Conservation (phyloP, 805 yeast genomes). For the Kodamaea fukazawae region DNA sequence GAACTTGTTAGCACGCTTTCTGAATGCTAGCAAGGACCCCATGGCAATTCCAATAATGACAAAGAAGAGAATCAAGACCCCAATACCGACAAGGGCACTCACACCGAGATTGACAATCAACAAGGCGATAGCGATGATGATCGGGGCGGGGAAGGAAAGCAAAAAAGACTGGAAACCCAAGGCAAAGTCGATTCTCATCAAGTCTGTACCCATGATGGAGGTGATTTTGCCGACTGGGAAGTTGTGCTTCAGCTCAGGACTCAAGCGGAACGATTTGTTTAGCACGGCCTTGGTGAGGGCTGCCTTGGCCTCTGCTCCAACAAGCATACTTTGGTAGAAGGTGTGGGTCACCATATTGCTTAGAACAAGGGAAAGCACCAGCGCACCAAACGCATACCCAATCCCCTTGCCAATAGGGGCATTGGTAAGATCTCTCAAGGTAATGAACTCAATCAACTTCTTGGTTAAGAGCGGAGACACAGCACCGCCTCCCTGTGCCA, state of each 20-base stretch:
- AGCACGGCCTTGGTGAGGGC: conserved; percentile 24
- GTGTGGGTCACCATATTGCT: conserved; percentile 24
- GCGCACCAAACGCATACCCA: conserved; percentile 41
- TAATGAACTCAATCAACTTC: conserved; percentile 36
- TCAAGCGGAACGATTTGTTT: conserved; percentile 22
- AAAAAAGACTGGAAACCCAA: conserved; percentile 26
- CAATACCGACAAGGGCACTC: conserved; percentile 25
- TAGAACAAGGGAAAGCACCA: conserved; percentile 23
- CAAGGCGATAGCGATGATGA: conserved; percentile 23
- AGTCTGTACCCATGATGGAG: conserved; percentile 27
- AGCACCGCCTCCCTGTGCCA: conserved; percentile 27
- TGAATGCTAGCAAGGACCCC: conserved; percentile 48
- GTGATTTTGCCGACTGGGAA: conserved; percentile 23
- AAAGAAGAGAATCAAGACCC: conserved; percentile 26
- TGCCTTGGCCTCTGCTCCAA: conserved; percentile 26
- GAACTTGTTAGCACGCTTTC: conserved; percentile 45
- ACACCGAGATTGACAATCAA: conserved; percentile 24
- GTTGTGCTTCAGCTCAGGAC: conserved; percentile 19
- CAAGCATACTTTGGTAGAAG: conserved; percentile 22
- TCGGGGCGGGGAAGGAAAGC: conserved; percentile 22
- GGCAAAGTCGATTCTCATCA: conserved; percentile 28
- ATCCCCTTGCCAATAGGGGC: conserved; percentile 26
- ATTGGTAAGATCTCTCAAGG: conserved; percentile 11
- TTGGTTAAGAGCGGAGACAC: conserved; percentile 36
- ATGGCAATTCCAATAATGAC: conserved; percentile 46